Base-by-base conservation (phyloP, 1,139 yeast species). In the Candida sp. region DNA sequence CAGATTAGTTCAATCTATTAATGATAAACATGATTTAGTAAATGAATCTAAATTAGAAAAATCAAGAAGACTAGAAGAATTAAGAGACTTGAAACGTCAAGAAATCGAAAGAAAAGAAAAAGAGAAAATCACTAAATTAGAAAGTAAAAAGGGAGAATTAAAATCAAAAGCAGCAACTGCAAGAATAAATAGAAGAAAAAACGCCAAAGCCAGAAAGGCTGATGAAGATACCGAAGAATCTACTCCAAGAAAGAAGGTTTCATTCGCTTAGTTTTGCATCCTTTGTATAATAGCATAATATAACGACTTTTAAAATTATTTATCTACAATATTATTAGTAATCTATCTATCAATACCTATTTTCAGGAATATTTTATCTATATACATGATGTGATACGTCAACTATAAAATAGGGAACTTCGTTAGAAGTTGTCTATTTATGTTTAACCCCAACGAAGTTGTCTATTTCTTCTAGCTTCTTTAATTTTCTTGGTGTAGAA, bases 41-140 rank as follows among this genome's bases (percentile, higher is more conserved):
- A 84, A 87, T 56, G 97, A 95, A 57, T 86, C 96, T 53, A 91
- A 90, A 64, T 72, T 93, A 48, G 99, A 93, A 61, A 87, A 87
- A 60, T 84, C 96, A 2, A 79, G 89, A 57, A 84, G 96, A 62
- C 73, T 93, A 42, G 98, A 93, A 62, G 96, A 87, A 56, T 80
- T 93, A 50, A 77, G 99, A 58, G 97, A 88, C 42, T 73, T 89
- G 53, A 88, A 87, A 70, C 81, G 88, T 58, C 77, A 83, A 64
- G 98, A 93, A 62, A 81, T 91, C 51, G 97, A 91, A 60, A 73
- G 85, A 61, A 86, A 84, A 60, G 97, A 91, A 55, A 77, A 77
- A 43, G 82, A 72, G 34, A 88, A 89, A 68, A 69, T 73, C 50
- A 77, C 75, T 45, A 84, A 84, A 61, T 64, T 91, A 43, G 95